Percentiles rank a stretch among this genome's conserved stretches.
These are phyloP conservation scores for Pseudotsuga menziesii DNA, from an alignment of 75 land plant species.

Conservation along the genomic window DNA sequence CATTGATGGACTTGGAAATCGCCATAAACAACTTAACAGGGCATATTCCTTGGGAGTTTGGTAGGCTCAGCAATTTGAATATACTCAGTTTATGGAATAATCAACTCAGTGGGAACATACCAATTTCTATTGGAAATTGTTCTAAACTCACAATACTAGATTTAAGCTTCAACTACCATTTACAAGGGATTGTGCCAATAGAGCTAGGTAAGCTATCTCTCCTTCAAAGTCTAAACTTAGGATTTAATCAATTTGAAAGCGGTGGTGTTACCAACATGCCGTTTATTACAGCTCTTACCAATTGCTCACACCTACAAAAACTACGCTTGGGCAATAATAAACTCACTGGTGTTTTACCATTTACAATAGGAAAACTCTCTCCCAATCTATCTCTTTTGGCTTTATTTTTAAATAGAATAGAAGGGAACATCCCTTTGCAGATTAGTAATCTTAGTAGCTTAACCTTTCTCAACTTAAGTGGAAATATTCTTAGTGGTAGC, in stretches of 20 bases:
- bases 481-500: not conserved
- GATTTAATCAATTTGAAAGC: conserved; percentile 11
- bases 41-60: conserved; percentile 18
- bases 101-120: no score
- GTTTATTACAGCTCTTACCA: not conserved
- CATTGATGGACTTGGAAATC: conserved; percentile 25
- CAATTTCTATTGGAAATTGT: no score
- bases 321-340: not conserved
- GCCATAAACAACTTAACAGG: conserved; percentile 33
- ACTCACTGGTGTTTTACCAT: not conserved
- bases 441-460: no score
- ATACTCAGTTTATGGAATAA: no score
- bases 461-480: not conserved
- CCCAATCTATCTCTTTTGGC: no score
- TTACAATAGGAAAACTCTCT: not conserved
- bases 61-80: not conserved
- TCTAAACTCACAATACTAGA: no score
- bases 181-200: no score
- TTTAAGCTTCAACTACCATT: no score
- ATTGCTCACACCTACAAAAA: not conserved
- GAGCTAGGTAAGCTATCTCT: no score
- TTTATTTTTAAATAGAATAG: no score
- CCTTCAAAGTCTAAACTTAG: no score
- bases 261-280: conserved; percentile 11
- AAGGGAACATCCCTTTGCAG: no score